phyloP scores from a whole-genome alignment of 73 alveolate species.

The Urostyla sp. region DNA sequence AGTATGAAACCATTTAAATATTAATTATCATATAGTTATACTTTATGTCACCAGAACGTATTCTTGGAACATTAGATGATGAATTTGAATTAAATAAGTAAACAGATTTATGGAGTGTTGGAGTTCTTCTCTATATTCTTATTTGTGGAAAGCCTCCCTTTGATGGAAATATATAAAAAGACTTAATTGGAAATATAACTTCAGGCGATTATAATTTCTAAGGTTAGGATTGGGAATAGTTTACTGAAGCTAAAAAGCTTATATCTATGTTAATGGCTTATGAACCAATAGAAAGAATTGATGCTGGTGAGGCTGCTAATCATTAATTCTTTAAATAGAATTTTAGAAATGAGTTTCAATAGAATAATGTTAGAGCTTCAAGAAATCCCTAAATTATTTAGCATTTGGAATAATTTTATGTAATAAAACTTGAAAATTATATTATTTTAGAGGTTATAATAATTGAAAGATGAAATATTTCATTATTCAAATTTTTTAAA shows the following conservation, averaged over 20 bases:
- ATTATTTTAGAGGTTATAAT: not conserved
- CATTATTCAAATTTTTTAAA: not conserved
- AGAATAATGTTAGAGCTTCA: conserved; percentile 22
- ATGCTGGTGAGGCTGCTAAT: conserved; percentile 41
- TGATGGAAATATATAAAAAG: conserved; percentile 24
- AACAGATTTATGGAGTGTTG: conserved; percentile 54
- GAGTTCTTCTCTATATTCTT: conserved; percentile 21
- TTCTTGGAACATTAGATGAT: not conserved
- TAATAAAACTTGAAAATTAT: not conserved
- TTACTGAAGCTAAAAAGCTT: conserved; percentile 40
- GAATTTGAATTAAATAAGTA: not conserved
- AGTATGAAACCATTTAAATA: not conserved
- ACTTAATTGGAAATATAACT: not conserved
- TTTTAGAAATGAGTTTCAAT: not conserved
- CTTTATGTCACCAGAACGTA: conserved; percentile 54
- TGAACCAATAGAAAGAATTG: conserved; percentile 46
- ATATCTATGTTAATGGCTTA: conserved; percentile 6
- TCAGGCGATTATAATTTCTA: conserved; percentile 33
- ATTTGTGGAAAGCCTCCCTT: conserved; percentile 53
- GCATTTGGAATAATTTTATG: conserved; percentile 26
- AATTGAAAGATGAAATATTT: conserved; percentile 19
- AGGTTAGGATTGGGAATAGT: conserved; percentile 45
- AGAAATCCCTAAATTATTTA: conserved; percentile 32
- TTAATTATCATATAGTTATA: conserved; percentile 1
- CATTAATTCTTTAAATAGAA: conserved; percentile 19